phyloP scores from a whole-genome alignment of 2,329 filamentous ascomycete genomes.

The Dothideomycetes sp. region DNA sequence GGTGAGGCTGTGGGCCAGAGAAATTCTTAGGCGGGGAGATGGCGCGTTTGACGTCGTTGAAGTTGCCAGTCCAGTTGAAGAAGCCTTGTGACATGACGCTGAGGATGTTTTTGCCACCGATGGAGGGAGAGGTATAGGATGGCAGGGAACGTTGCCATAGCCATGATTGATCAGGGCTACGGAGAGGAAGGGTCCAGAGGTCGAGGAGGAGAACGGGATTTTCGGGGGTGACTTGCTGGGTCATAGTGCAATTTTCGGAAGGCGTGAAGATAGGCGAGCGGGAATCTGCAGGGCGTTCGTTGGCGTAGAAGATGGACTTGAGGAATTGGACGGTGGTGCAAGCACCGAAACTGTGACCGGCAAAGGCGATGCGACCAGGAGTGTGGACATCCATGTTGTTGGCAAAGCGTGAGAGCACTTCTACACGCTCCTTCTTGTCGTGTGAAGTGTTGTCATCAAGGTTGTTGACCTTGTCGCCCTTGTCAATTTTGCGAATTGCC shows the following conservation, averaged over 20 bases:
- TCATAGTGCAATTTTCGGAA: slow-evolving; percentile 44
- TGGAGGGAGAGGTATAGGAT: slow-evolving; percentile 47
- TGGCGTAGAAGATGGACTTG: slow-evolving; percentile 66
- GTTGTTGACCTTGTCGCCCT: slow-evolving; percentile 39
- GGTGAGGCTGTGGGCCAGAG: slow-evolving; percentile 41
- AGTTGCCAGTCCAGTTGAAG: slow-evolving; percentile 66
- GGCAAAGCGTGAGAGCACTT: slow-evolving; percentile 50
- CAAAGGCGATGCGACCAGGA: slow-evolving; percentile 65
- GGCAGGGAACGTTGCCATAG: slow-evolving; percentile 68
- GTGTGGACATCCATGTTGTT: slow-evolving; percentile 57
- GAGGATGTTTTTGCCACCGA: slow-evolving; percentile 49
- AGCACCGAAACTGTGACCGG: slow-evolving; percentile 74
- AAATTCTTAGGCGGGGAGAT: slow-evolving; percentile 35
- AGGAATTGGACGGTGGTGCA: slow-evolving; percentile 66
- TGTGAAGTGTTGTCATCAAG: slow-evolving; percentile 34
- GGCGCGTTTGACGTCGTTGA: slow-evolving; percentile 57
- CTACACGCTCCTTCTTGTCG: slow-evolving; percentile 28
- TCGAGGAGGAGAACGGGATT: slow-evolving; percentile 65
- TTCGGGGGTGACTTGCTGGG: slow-evolving; percentile 56
- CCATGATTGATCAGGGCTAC: slow-evolving; percentile 51
- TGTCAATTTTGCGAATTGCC: slow-evolving; percentile 57
- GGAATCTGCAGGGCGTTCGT: slow-evolving; percentile 29
- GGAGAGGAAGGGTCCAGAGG: slow-evolving; percentile 69
- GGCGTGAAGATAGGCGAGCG: slow-evolving; percentile 55
- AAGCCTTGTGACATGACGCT: slow-evolving; percentile 69